Base-by-base conservation (phyloP, 2,329 filamentous ascomycete species). In the Hymenoscyphus linearis region DNA sequence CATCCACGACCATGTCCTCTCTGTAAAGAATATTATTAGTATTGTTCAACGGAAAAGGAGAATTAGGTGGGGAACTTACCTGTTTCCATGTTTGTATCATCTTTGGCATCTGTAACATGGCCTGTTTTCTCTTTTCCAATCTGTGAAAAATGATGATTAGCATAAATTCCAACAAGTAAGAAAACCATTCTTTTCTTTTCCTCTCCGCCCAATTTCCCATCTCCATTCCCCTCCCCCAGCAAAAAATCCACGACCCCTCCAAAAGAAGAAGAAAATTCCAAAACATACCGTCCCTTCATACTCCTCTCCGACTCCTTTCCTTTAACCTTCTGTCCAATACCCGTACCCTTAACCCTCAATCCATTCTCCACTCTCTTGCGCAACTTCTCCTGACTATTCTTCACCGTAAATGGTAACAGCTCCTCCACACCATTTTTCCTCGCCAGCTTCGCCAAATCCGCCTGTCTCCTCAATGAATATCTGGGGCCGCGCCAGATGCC, bases 31-130 rank as follows among this genome's bases (percentile, higher is more conserved):
- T 22, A 70, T 79, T 62, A 57, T 57, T 59, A 26, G 22, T 50
- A 13, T 12, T 25, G 6, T 10, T 37, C 18, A 57, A 22, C 36
- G n/a, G 12, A 22, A 2, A 44, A 37, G 10, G 2, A 53, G 7
- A 16, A 26, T 53, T 12, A 18, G 44, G 13, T 18, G 37, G 16
- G 59, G 57, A 61, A 77, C 85, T 74, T 79, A 95, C 90, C 85
- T 89, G 87, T 78, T 96, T 96, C 95, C 93, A 99, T 75, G 89
- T 82, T 76, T 89, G 85, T 74, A 99, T 90, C 79, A 98, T 84
- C 72, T 88, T 85, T 66, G 93, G 92, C 95, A 99, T 99, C 63
- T 88, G 87, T 79, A 96, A 76, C 91, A 98, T 97, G 62, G 95
- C 95, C 76, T 90, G 84, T 82, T 89, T 89, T 78, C 92, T 87